These are phyloP conservation scores for Avena insularis DNA, from an alignment of 176 grass and related monocot species.

Conservation along the genomic window DNA sequence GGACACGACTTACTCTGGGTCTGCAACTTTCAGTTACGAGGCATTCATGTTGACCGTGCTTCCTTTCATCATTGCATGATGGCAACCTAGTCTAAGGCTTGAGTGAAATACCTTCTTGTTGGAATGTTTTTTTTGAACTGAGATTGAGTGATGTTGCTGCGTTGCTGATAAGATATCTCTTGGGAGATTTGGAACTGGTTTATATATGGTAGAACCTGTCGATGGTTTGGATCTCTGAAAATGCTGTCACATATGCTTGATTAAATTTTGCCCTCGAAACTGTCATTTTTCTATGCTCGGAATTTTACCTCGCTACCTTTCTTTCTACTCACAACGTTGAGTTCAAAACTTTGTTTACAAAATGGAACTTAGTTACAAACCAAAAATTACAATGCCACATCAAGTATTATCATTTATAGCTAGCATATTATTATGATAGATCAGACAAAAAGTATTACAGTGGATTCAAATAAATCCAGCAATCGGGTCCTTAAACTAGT, in stretches of 20 bases:
- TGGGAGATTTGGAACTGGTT: not conserved
- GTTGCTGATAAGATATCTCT: not conserved
- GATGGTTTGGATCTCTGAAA: not conserved
- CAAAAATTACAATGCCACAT: not conserved
- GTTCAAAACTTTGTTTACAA: not conserved
- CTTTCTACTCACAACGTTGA: not conserved
- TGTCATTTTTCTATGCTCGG: not conserved
- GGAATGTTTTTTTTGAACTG: slow-evolving; percentile 3
- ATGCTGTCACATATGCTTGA: not conserved
- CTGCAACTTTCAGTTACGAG: slow-evolving; percentile 90
- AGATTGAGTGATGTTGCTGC: slow-evolving; percentile 1
- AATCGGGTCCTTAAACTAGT: too few species aligned
- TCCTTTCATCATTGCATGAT: slow-evolving; percentile 80
- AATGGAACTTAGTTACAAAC: not conserved
- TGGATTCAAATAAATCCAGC: not conserved
- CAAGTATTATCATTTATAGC: not conserved
- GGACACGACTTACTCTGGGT: slow-evolving; percentile 68
- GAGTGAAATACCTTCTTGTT: not conserved
- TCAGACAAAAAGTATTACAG: not conserved
- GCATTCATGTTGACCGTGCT: slow-evolving; percentile 90
- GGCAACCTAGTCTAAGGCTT: not conserved
- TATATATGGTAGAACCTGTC: not conserved
- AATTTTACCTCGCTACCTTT: not conserved
- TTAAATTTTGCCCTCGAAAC: not conserved
- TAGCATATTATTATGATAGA: not conserved